A percentile compares a stretch with the other conserved stretches of the same genome.
Evolutionary conservation across 1,284 basidiomycete species (phyloP).

Genomic region (Ceratobasidium sp.): DNA sequence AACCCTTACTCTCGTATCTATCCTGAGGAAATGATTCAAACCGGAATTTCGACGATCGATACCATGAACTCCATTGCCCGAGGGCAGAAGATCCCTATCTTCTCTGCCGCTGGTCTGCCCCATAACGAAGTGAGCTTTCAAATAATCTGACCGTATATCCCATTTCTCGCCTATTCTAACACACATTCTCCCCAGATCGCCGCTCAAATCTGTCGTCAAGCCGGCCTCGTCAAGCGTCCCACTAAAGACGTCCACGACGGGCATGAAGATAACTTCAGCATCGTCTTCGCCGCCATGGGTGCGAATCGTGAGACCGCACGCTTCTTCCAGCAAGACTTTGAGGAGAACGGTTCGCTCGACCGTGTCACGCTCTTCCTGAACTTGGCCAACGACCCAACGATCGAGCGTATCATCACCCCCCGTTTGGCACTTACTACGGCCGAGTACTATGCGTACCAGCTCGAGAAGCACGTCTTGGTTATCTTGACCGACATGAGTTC

Average conservation of each 20-base stretch:
- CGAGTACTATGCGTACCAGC: constrained; percentile 99
- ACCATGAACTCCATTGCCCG: constrained; percentile 99
- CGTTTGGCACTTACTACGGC: constrained; percentile 98
- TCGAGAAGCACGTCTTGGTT: constrained; percentile 99
- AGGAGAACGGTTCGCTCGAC: constrained; percentile 98
- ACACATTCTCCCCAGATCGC: constrained; percentile 75
- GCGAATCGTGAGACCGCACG: constrained; percentile 99
- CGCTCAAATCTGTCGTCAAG: constrained; percentile 99
- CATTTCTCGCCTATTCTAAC: constrained; percentile 27
- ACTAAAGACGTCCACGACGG: constrained; percentile 98
- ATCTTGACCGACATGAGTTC: constrained; percentile 99
- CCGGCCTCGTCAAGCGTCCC: constrained; percentile 94
- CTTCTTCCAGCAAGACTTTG: constrained; percentile 99
- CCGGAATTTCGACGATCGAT: constrained; percentile 99
- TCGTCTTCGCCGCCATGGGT: constrained; percentile 99
- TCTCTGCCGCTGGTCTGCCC: constrained; percentile 98
- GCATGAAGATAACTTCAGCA: constrained; percentile 99
- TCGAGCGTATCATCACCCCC: constrained; percentile 99
- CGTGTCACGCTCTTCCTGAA: constrained; percentile 99
- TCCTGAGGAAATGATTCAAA: constrained; percentile 99
- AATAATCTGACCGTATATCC: constrained; percentile 36
- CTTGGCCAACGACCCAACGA: constrained; percentile 99
- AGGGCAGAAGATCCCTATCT: constrained; percentile 99
- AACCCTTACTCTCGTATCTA: constrained; percentile 99
- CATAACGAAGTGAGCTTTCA: constrained; percentile 86